Evolutionary conservation across 139 green algal species (phyloP), one percentile per base, ranked within the genome.

Genomic region (Picocystis salinarum): DNA sequence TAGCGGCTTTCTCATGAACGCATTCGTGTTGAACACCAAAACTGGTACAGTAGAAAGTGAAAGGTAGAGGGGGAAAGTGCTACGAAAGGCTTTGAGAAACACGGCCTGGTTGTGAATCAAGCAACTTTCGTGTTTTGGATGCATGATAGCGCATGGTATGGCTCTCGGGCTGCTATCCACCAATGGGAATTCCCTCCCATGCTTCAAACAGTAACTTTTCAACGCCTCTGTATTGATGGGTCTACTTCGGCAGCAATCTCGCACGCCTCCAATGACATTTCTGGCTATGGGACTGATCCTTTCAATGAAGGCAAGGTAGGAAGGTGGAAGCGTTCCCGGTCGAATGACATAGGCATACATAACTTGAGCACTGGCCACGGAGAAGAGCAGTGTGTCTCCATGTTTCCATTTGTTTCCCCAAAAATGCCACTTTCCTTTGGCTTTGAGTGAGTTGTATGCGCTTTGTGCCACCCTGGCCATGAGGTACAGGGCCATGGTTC

Each of bases 61-160:
- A 40, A 67, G 34, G 39, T 70, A 70, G n/a, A 71, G 55, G 19
- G 59, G 59, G 19, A 70, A 70, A 17, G 59, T 71, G 34, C 59
- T 66, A 22, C 34, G 41, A 33, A 70, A 70, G 22, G 59, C 58
- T 28, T 28, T 18, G 3, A 24, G 23, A 5, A 49, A 31, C 15
- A 37, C 55, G 4, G 22, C 27, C 23, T 31, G 5, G 11, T 48
- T 41, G 22, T 59, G 23, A 4, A 19, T 4, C 11, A 39, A 9
- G 22, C 56, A 53, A 11, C 39, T 48, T 4, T 44, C 20, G 20
- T 30, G 60, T 15, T 48, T 20, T 6, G 59, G 59, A 39, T 69
- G 59, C 42, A 69, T n/a, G 33, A 62, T 29, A 25, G 29, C 22
- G 49, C 55, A 63, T 6, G 55, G 55, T 29, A 63, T 22, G 39